Conservation (phyloP, 179 eudicot species). For the Spergularia azorica region DNA sequence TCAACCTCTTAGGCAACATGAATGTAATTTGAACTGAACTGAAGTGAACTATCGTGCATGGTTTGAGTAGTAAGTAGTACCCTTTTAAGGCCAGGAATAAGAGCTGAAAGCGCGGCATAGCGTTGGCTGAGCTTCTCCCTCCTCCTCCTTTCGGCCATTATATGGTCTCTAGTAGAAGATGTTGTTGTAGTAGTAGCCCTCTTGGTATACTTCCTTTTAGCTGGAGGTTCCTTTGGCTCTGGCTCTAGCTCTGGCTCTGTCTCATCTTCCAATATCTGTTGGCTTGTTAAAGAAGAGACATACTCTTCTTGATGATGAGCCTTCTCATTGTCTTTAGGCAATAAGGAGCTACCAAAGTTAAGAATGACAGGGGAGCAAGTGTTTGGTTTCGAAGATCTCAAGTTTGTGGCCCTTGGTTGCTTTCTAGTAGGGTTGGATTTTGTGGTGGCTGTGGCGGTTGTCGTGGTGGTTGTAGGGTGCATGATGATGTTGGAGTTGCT, state of each 20-base stretch:
- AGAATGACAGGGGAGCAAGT: conserved; percentile 15
- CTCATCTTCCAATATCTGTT: background rate
- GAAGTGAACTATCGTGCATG: no score
- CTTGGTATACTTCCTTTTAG: conserved; percentile 9
- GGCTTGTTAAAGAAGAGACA: background rate
- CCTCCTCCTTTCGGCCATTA: conserved; percentile 24
- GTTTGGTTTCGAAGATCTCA: background rate
- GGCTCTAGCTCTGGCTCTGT: background rate
- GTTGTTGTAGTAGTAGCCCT: background rate
- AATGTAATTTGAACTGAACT: no score
- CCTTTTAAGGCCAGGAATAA: conserved; percentile 26
- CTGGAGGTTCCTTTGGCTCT: conserved; percentile 6
- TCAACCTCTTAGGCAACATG: no score
- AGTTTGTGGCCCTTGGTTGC: conserved; percentile 7
- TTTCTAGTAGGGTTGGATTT: background rate
- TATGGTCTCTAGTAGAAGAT: conserved; percentile 11
- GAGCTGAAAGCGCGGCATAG: conserved; percentile 29
- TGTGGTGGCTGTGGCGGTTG: background rate
- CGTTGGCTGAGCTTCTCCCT: conserved; percentile 12
- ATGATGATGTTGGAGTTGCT: background rate
- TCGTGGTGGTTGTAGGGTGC: background rate
- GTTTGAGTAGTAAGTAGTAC: background rate
- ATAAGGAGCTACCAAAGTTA: conserved; percentile 20
- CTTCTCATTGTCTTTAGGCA: background rate
- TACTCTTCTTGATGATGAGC: background rate